These are phyloP conservation scores for Aureobasidium melanogenum DNA, from an alignment of 2,329 filamentous ascomycete genomes.

Conservation along the genomic window DNA sequence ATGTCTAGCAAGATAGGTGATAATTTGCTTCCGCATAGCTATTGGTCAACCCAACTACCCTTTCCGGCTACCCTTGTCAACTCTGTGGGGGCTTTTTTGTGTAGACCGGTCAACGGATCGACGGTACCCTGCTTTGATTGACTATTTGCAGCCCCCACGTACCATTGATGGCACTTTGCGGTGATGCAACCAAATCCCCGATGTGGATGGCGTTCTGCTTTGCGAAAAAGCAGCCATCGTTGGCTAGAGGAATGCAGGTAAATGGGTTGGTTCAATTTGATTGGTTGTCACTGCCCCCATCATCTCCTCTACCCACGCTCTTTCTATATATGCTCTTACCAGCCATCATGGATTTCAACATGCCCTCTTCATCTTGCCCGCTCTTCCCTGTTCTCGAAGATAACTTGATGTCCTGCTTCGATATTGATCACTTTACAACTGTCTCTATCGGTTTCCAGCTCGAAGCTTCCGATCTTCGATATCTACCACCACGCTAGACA, in stretches of 20 bases:
- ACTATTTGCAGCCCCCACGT: background rate
- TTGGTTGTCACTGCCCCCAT: background rate
- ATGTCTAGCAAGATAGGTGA: background rate
- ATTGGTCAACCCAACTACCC: background rate
- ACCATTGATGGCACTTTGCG: background rate
- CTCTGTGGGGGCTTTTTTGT: background rate
- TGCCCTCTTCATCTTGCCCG: background rate
- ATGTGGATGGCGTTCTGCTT: background rate
- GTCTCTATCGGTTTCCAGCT: background rate
- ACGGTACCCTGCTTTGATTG: background rate
- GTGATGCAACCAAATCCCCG: background rate
- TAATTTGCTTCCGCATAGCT: background rate
- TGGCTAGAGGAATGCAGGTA: background rate
- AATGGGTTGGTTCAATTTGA: background rate
- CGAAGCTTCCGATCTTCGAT: background rate
- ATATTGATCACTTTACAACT: background rate
- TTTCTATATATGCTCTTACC: background rate
- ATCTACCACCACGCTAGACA: background rate
- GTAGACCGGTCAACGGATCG: slow-evolving; percentile 6
- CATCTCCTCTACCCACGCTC: background rate
- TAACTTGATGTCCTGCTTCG: background rate
- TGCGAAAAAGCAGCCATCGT: background rate
- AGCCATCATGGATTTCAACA: background rate
- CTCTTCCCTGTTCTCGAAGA: background rate
- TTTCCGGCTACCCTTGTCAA: background rate